phyloP scores from a whole-genome alignment of 2,329 filamentous ascomycete species.

The Diaporthe amygdali region DNA sequence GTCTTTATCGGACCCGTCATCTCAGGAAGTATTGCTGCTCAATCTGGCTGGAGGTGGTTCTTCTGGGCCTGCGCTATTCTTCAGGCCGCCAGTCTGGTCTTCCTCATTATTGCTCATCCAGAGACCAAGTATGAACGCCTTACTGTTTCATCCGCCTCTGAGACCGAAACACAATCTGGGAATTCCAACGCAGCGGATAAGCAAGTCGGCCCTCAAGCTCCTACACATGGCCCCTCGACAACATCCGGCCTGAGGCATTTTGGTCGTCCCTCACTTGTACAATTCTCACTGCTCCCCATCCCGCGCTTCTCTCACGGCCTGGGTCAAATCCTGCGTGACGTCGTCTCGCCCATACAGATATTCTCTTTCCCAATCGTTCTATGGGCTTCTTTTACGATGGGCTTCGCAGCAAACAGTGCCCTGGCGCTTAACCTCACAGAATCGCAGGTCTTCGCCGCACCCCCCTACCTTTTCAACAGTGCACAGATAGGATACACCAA shows the following conservation, averaged over 20 bases:
- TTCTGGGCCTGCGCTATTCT: constrained; percentile 40
- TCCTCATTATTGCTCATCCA: constrained; percentile 33
- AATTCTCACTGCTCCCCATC: constrained; percentile 34
- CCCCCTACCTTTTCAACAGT: constrained; percentile 50
- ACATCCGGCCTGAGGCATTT: constrained; percentile 20
- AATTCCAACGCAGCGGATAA: not conserved
- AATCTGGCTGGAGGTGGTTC: constrained; percentile 39
- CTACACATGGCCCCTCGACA: not conserved
- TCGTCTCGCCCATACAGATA: constrained; percentile 35
- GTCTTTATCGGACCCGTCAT: constrained; percentile 40
- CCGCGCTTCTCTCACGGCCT: constrained; percentile 30
- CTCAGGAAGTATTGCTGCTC: constrained; percentile 36
- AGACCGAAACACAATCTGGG: not conserved
- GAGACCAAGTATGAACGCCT: constrained; percentile 39
- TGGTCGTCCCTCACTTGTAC: constrained; percentile 28
- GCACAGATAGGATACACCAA: constrained; percentile 53
- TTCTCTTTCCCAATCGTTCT: constrained; percentile 36
- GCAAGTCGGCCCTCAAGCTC: not conserved
- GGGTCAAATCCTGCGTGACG: constrained; percentile 31
- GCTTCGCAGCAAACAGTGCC: constrained; percentile 39
- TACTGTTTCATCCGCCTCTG: constrained; percentile 37
- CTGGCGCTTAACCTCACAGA: constrained; percentile 57
- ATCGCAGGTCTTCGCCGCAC: constrained; percentile 48
- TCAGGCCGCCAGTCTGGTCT: constrained; percentile 34
- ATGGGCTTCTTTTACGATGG: constrained; percentile 35